Percentiles rank a stretch among this genome's conserved stretches.
These are phyloP conservation scores for Geotrichum candidum DNA, from an alignment of 1,139 yeast genomes.

Conservation along the genomic window DNA sequence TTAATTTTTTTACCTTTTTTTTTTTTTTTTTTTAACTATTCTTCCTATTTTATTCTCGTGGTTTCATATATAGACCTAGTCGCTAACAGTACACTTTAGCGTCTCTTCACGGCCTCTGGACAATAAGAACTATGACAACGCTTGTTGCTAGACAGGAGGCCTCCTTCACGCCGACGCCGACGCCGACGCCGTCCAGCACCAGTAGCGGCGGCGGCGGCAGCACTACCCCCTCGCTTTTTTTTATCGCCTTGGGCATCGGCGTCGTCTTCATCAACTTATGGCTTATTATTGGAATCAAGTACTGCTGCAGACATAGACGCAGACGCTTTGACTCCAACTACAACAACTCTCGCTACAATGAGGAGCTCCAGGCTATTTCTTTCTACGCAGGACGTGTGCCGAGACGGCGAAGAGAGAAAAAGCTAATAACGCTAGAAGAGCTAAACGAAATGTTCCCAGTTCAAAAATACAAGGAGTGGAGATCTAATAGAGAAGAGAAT, in stretches of 20 bases:
- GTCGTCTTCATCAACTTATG: conserved; percentile 36
- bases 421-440: conserved; percentile 48
- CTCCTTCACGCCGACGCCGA: neutral
- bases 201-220: conserved; percentile 9
- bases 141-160: neutral
- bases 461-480: conserved; percentile 44
- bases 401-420: conserved; percentile 22
- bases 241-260: conserved; percentile 39
- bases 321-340: neutral
- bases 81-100: neutral
- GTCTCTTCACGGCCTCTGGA: neutral
- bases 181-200: neutral
- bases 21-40: neutral
- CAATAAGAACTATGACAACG: neutral
- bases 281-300: conserved; percentile 36
- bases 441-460: conserved; percentile 62
- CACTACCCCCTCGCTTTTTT: conserved; percentile 32
- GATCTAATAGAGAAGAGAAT: conserved; percentile 18
- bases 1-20: neutral
- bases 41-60: neutral
- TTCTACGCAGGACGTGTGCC: neutral
- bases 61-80: neutral
- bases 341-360: neutral
- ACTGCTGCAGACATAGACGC: conserved; percentile 32
- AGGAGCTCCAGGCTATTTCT: conserved; percentile 2